phyloP scores from a whole-genome alignment of 371 early-diverging fungal genomes.

The Haplosporangium sp. region DNA sequence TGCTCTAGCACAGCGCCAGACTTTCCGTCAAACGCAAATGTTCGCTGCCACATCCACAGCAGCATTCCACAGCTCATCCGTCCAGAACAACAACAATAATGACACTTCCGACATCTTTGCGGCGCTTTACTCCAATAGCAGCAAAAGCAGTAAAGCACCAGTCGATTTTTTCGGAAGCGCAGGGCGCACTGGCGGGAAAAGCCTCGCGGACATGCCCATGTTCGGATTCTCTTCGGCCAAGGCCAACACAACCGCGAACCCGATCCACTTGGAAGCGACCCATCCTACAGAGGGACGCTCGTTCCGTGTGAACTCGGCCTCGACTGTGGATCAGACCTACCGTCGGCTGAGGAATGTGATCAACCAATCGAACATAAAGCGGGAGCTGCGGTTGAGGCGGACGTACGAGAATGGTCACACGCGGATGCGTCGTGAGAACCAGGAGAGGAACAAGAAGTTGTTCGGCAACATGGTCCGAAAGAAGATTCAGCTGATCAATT shows the following conservation, averaged over 20 bases:
- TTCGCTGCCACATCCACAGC: slow-evolving; percentile 13
- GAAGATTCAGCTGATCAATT: slow-evolving; percentile 53
- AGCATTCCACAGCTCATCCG: slow-evolving; percentile 33
- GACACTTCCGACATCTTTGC: slow-evolving; percentile 17
- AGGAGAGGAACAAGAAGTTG: slow-evolving; percentile 52
- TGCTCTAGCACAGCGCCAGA: slow-evolving; percentile 22
- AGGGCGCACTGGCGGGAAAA: not conserved
- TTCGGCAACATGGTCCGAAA: slow-evolving; percentile 54
- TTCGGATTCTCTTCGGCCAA: slow-evolving; percentile 19
- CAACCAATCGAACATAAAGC: slow-evolving; percentile 54
- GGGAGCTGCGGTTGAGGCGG: slow-evolving; percentile 43
- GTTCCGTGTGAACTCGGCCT: slow-evolving; percentile 25
- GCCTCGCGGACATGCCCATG: slow-evolving; percentile 12
- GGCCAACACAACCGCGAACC: slow-evolving; percentile 51
- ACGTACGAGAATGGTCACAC: slow-evolving; percentile 42
- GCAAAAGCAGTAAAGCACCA: slow-evolving; percentile 4
- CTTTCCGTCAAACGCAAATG: not conserved
- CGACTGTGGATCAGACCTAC: slow-evolving; percentile 35
- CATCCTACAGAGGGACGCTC: slow-evolving; percentile 48
- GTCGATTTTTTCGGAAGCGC: slow-evolving; percentile 16
- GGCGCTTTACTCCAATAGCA: slow-evolving; percentile 10
- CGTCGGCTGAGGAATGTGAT: slow-evolving; percentile 29
- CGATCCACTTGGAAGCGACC: slow-evolving; percentile 42
- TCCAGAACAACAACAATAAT: slow-evolving; percentile 10
- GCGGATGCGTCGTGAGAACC: slow-evolving; percentile 48